These are phyloP conservation scores for Brettanomyces sp. DNA, from an alignment of 805 yeast species.

Conservation along the genomic window DNA sequence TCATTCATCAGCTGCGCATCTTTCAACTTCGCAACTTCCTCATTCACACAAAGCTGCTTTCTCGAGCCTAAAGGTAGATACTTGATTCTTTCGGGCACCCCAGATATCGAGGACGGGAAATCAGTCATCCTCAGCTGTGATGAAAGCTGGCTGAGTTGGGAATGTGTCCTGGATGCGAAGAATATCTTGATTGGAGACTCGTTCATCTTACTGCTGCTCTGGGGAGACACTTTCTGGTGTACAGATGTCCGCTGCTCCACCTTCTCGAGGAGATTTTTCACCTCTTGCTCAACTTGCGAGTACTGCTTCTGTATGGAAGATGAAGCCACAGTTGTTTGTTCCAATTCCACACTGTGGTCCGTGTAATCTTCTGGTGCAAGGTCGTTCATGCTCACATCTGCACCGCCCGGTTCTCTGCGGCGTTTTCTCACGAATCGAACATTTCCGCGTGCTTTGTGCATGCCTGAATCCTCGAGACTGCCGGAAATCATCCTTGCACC, in stretches of 20 bases:
- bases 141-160: slow-evolving; percentile 76
- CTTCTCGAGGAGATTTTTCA: slow-evolving; percentile 36
- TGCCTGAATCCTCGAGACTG: slow-evolving; percentile 10
- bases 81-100: slow-evolving; percentile 44
- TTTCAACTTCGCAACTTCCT: slow-evolving; percentile 40
- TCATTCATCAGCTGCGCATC: slow-evolving; percentile 60
- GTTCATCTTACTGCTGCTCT: slow-evolving; percentile 6
- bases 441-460: slow-evolving; percentile 15
- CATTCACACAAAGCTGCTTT: slow-evolving; percentile 75
- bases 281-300: slow-evolving; percentile 34
- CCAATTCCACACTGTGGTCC: slow-evolving; percentile 13
- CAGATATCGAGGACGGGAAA: slow-evolving; percentile 52
- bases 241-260: slow-evolving; percentile 20
- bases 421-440: slow-evolving; percentile 17
- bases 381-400: slow-evolving; percentile 5
- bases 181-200: slow-evolving; percentile 40
- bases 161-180: slow-evolving; percentile 83
- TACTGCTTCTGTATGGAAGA: slow-evolving; percentile 16
- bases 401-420: not conserved
- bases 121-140: slow-evolving; percentile 55
- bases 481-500: slow-evolving; percentile 15
- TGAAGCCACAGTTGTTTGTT: slow-evolving; percentile 5
- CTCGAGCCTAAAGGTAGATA: slow-evolving; percentile 74
- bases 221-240: slow-evolving; percentile 5
- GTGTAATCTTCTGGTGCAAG: slow-evolving; percentile 23